Conservation (phyloP, 306 rosid genomes). For the Pyrus betulifolia region DNA sequence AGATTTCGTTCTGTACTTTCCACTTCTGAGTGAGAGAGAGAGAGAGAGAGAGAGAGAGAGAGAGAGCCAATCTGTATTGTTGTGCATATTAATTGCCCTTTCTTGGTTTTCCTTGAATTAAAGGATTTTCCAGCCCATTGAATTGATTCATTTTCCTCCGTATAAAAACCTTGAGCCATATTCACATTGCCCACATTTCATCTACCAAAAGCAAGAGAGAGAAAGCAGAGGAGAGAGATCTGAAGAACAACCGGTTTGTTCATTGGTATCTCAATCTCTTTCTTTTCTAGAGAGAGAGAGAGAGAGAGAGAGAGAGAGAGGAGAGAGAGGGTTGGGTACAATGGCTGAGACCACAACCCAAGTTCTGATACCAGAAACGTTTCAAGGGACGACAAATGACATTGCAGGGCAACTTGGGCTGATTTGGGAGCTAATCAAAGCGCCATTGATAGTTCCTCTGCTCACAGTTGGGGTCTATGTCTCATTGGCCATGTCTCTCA, state of each 20-base stretch:
- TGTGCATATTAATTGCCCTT: not conserved
- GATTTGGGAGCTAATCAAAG: constrained; percentile 78
- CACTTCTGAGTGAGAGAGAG: constrained; percentile 1
- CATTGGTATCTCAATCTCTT: not conserved
- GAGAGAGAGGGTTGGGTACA: constrained; percentile 1
- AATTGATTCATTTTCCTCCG: not conserved
- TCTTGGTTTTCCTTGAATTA: not conserved
- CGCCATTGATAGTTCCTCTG: constrained; percentile 88
- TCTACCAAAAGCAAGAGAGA: not conserved
- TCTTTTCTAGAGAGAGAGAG: not conserved
- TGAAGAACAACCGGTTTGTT: not conserved
- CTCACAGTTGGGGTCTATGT: constrained; percentile 51
- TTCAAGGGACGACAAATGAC: constrained; percentile 48
- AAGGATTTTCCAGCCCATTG: not conserved
- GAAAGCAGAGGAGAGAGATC: not conserved
- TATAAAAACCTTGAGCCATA: not conserved
- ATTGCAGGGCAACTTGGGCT: constrained; percentile 48
- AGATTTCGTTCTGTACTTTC: not conserved
- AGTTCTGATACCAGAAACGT: constrained; percentile 50
- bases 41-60: not conserved
- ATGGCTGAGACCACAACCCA: constrained; percentile 56
- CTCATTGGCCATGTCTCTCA: constrained; percentile 76
- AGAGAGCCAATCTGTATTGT: not conserved
- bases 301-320: not conserved
- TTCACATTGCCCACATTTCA: constrained; percentile 2